A percentile compares a stretch with the other conserved stretches of the same genome.
phyloP scores from a whole-genome alignment of 2,329 filamentous ascomycete genomes.

The Chrysosphaeria jannelii region DNA sequence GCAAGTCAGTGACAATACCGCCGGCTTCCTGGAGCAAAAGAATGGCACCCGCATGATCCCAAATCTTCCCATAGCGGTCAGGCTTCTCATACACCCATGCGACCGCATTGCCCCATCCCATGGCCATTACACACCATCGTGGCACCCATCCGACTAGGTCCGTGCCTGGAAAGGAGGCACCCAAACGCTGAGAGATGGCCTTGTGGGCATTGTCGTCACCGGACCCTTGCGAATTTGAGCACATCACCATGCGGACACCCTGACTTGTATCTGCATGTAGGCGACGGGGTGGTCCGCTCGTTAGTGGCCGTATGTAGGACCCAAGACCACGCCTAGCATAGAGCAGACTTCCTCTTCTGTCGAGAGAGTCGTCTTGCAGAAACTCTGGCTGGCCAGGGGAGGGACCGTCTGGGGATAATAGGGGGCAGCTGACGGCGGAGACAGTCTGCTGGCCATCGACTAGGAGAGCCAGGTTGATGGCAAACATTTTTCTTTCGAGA shows the following conservation, averaged over 20 bases:
- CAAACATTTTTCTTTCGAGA: conserved; percentile 21
- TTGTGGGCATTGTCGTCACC: conserved; percentile 17
- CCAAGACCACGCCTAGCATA: conserved; percentile 19
- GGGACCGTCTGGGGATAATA: conserved; percentile 11
- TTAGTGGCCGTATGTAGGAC: conserved; percentile 15
- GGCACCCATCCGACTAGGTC: conserved; percentile 26
- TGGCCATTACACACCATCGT: conserved; percentile 20
- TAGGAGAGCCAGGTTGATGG: conserved; percentile 23
- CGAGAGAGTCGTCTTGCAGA: conserved; percentile 14
- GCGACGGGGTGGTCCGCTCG: conserved; percentile 1
- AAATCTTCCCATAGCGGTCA: conserved; percentile 20
- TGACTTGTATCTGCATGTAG: neutral
- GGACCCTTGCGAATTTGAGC: conserved; percentile 15
- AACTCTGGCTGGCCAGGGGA: conserved; percentile 13
- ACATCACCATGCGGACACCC: conserved; percentile 15
- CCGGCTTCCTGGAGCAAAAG: conserved; percentile 25
- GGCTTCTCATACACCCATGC: conserved; percentile 23
- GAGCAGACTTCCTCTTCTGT: conserved; percentile 18
- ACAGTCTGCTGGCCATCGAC: conserved; percentile 18
- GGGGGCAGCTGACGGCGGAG: conserved; percentile 17
- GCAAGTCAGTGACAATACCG: conserved; percentile 21
- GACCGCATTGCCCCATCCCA: conserved; percentile 21
- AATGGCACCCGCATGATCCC: conserved; percentile 30
- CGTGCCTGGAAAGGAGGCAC: conserved; percentile 14
- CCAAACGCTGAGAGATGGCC: conserved; percentile 13